Evolutionary conservation across 177 flowering plant species (phyloP).

Genomic region (Telopea speciosissima): DNA sequence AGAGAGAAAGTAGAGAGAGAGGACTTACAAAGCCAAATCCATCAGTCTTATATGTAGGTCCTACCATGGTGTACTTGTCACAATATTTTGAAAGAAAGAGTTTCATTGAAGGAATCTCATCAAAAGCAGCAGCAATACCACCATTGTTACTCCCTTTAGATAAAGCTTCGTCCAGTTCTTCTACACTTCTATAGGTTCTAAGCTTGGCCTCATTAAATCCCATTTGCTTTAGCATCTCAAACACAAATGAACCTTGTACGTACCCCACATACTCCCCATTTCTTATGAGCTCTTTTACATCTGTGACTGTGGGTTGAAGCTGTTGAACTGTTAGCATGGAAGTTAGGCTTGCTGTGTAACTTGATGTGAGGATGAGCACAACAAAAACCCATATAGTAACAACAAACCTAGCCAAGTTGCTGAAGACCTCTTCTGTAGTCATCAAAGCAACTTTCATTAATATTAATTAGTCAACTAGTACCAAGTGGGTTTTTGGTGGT

Average conservation of each 20-base stretch:
- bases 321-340: constrained; percentile 21
- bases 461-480: constrained; percentile 14
- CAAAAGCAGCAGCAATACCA: no score
- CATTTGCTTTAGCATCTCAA: constrained; percentile 9
- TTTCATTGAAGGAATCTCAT: constrained; percentile 20
- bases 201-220: constrained; percentile 17
- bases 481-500: no score
- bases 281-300: constrained; percentile 9
- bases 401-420: no score
- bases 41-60: constrained; percentile 16
- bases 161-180: constrained; percentile 17
- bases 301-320: constrained; percentile 12
- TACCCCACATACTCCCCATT: constrained; percentile 25
- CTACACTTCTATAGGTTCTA: neutral
- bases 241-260: constrained; percentile 14
- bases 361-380: constrained; percentile 13
- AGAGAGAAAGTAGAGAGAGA: no score
- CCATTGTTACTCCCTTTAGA: constrained; percentile 4
- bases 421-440: constrained; percentile 9
- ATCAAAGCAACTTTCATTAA: constrained; percentile 18
- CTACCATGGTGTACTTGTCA: constrained; percentile 9
- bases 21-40: constrained; percentile 20
- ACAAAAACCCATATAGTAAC: no score
- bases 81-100: no score
- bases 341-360: constrained; percentile 28